Evolutionary conservation across 805 yeast species (phyloP).

Genomic region (Metschnikowia lachancei): DNA sequence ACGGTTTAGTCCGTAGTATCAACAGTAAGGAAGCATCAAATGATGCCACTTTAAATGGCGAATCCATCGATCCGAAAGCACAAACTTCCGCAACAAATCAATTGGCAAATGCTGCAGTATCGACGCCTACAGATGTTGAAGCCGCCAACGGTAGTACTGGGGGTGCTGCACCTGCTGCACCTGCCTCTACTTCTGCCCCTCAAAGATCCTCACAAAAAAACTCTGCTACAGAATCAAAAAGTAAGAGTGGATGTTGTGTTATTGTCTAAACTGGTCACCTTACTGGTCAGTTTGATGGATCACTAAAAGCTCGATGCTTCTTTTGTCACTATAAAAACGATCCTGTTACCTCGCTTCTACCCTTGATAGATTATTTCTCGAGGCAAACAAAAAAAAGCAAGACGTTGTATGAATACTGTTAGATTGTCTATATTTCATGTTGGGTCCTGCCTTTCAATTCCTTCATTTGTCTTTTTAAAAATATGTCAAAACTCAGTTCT

Average conservation of each 20-base stretch:
- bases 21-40: conserved; percentile 21
- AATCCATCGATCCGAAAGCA: conserved; percentile 5
- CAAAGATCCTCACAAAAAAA: conserved; percentile 14
- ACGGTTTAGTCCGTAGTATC: conserved; percentile 60
- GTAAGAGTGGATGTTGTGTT: conserved; percentile 22
- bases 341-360: background rate
- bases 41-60: conserved; percentile 7
- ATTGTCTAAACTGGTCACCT: conserved; percentile 14
- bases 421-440: conserved; percentile 5
- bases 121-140: background rate
- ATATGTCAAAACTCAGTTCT: background rate
- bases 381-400: background rate
- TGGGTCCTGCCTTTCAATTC: conserved; percentile 9
- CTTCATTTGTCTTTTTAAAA: conserved; percentile 1
- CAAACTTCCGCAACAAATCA: conserved; percentile 2
- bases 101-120: conserved; percentile 4
- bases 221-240: conserved; percentile 10
- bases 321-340: background rate
- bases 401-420: conserved; percentile 2
- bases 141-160: background rate
- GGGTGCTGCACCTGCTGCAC: conserved; percentile 1
- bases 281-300: background rate
- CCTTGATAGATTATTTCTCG: background rate
- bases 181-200: conserved; percentile 10
- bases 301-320: background rate